A percentile compares a stretch with the other conserved stretches of the same genome.
Conservation (phyloP, 2,329 filamentous ascomycete genomes). For the Cercospora nicotianae region DNA sequence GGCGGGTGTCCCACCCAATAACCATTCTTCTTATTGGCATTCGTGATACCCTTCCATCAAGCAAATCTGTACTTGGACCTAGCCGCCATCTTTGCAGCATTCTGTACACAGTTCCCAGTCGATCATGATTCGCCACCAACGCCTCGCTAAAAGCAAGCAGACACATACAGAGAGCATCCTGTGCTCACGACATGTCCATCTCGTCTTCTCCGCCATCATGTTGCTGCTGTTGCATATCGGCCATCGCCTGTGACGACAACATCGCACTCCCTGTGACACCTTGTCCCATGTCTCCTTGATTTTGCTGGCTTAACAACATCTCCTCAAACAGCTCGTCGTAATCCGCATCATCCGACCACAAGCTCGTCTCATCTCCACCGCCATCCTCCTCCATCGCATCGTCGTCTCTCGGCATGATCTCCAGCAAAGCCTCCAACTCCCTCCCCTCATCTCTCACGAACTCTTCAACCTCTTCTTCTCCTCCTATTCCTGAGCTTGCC, state of each 20-base stretch:
- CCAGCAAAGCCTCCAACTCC: constrained; percentile 49
- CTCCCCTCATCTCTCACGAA: constrained; percentile 46
- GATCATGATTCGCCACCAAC: constrained; percentile 23
- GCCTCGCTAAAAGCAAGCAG: constrained; percentile 31
- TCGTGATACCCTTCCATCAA: constrained; percentile 32
- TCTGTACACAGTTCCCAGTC: not conserved
- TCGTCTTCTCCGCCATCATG: constrained; percentile 38
- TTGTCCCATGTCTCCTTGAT: constrained; percentile 12
- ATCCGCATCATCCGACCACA: constrained; percentile 60
- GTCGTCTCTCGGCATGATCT: constrained; percentile 42
- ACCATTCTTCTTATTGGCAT: constrained; percentile 21
- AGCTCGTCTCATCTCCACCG: constrained; percentile 34
- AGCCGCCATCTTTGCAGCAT: not conserved
- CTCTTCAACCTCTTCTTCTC: constrained; percentile 40
- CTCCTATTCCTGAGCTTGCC: not conserved
- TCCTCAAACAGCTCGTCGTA: constrained; percentile 67
- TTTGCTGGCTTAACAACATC: constrained; percentile 52
- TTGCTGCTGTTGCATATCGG: constrained; percentile 27
- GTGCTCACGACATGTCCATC: constrained; percentile 34
- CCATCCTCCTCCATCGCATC: constrained; percentile 19
- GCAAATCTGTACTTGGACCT: constrained; percentile 4
- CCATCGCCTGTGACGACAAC: constrained; percentile 2
- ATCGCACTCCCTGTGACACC: not conserved
- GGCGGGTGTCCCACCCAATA: constrained; percentile 64
- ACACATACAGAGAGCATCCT: not conserved